Percentiles rank a stretch among this genome's conserved stretches.
Evolutionary conservation across 2,329 filamentous ascomycete species (phyloP).

Genomic region (Cryphonectria naterciae): DNA sequence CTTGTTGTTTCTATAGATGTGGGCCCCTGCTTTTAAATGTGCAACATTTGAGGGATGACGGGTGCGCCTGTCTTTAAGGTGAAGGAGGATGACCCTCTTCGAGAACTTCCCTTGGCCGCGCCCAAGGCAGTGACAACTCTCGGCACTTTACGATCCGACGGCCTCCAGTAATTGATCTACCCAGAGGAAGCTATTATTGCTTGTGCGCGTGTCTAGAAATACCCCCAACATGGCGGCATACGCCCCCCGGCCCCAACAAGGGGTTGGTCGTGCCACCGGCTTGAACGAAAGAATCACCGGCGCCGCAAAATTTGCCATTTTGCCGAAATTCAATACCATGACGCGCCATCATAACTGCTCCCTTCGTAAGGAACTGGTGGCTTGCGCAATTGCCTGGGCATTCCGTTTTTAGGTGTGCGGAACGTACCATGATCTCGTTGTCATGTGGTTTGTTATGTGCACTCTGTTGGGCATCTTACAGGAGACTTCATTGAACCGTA

Average conservation of each 20-base stretch:
- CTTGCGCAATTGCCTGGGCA: background rate
- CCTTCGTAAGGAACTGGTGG: background rate
- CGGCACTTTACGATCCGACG: background rate
- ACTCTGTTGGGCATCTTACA: no score
- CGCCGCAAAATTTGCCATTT: background rate
- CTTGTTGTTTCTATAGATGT: slow-evolving; percentile 4
- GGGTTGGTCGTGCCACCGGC: background rate
- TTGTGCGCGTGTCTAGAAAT: background rate
- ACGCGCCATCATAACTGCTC: background rate
- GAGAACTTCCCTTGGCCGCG: background rate
- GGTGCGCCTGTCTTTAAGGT: background rate
- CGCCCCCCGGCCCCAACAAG: background rate
- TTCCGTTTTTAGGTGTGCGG: background rate
- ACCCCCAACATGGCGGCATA: background rate
- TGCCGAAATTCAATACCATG: background rate
- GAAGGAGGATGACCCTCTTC: background rate
- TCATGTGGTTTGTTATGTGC: no score
- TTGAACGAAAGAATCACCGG: background rate
- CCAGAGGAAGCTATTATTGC: background rate
- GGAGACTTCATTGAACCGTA: no score
- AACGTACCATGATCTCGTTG: background rate
- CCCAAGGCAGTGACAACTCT: background rate
- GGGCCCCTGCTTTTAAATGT: background rate
- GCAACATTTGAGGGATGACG: background rate
- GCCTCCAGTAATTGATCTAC: background rate